Conservation (phyloP, 805 yeast species). For the Saccharomycopsis sp. region DNA sequence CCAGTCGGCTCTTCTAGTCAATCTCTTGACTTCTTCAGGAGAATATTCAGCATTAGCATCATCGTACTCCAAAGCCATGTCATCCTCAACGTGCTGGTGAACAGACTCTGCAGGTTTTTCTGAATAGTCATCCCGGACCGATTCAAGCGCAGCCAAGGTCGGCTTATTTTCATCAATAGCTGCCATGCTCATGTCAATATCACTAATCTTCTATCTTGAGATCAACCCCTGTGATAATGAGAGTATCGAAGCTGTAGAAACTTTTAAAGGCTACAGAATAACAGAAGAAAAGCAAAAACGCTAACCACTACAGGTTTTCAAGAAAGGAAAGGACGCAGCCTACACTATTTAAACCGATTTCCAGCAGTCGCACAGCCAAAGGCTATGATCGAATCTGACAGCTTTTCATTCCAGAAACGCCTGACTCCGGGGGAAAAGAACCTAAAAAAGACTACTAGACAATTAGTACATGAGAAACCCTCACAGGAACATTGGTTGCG, state of each 20-base stretch:
- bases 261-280: too few relatives aligned
- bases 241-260: too few relatives aligned
- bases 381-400: not conserved
- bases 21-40: slow-evolving; percentile 35
- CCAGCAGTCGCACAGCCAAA: not conserved
- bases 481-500: too few relatives aligned
- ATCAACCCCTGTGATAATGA: too few relatives aligned
- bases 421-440: not conserved
- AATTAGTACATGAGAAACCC: not conserved
- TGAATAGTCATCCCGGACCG: not conserved
- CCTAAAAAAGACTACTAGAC: not conserved
- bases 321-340: not conserved
- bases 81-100: not conserved
- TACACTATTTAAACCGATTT: too few relatives aligned
- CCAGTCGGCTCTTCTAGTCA: slow-evolving; percentile 35
- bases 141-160: not conserved
- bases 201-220: too few relatives aligned
- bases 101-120: not conserved
- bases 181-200: not conserved
- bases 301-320: not conserved
- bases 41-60: slow-evolving; percentile 25
- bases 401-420: not conserved
- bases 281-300: not conserved
- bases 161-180: not conserved
- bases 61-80: not conserved